Conservation (phyloP, 805 yeast genomes). For the Candida silvatica region DNA sequence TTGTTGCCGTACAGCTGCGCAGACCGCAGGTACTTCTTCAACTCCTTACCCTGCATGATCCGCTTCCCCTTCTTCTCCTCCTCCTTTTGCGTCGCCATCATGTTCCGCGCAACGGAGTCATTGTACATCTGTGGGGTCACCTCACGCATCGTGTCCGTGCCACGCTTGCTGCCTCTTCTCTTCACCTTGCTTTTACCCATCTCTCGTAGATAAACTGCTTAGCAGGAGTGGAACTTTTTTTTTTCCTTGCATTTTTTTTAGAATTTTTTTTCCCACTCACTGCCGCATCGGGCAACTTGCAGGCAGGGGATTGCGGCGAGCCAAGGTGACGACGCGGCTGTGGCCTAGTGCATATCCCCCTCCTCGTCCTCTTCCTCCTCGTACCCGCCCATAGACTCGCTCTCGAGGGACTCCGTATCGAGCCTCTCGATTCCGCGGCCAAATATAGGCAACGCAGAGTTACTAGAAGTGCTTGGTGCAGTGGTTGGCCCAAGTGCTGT, state of each 20-base stretch:
- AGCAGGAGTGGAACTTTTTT: slow-evolving; percentile 5
- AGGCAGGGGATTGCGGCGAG: no score
- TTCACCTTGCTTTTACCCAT: slow-evolving; percentile 48
- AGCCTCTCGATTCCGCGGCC: not conserved
- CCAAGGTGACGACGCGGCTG: no score
- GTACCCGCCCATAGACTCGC: slow-evolving; percentile 2
- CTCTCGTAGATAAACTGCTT: slow-evolving; percentile 39
- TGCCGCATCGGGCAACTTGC: no score
- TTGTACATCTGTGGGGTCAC: slow-evolving; percentile 59
- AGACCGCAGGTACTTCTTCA: slow-evolving; percentile 59
- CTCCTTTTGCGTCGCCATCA: slow-evolving; percentile 43
- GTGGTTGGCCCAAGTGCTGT: no score
- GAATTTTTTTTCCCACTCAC: not conserved
- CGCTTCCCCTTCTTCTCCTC: slow-evolving; percentile 49
- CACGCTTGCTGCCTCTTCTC: no score
- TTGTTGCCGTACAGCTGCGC: slow-evolving; percentile 66
- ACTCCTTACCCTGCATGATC: slow-evolving; percentile 39
- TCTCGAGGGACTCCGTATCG: slow-evolving; percentile 6
- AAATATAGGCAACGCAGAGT: not conserved
- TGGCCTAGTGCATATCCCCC: no score
- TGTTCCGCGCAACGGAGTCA: slow-evolving; percentile 64
- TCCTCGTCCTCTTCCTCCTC: no score
- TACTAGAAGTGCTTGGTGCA: no score
- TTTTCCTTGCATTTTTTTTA: not conserved
- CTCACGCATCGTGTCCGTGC: slow-evolving; percentile 44